phyloP scores from a whole-genome alignment of 2,329 filamentous ascomycete species.

The Trichoderma hamatum region DNA sequence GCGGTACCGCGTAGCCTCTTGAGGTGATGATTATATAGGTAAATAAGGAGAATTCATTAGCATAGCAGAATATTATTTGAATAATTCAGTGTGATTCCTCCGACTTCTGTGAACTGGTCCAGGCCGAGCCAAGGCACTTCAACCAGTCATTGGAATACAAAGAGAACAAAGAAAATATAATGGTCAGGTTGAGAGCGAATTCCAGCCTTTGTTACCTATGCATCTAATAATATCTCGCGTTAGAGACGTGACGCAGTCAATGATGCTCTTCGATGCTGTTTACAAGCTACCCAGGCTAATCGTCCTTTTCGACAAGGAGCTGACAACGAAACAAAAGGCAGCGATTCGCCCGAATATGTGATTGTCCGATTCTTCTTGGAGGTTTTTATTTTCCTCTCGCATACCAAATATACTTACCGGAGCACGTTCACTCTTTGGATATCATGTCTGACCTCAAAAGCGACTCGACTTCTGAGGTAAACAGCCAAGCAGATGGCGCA shows the following conservation, averaged over 20 bases:
- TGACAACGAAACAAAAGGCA: not conserved
- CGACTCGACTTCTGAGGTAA: not conserved
- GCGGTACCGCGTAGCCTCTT: not conserved
- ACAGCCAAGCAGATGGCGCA: not conserved
- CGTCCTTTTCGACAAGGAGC: not conserved
- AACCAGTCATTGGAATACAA: too few relatives aligned
- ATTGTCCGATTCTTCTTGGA: not conserved
- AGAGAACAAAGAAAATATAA: not conserved
- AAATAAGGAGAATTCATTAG: accelerated
- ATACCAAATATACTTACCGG: not conserved
- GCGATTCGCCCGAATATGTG: not conserved
- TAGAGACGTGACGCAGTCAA: not conserved
- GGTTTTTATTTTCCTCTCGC: too few relatives aligned
- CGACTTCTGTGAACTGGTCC: not conserved
- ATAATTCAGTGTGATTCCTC: not conserved
- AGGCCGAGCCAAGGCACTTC: not conserved
- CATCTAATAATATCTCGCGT: not conserved
- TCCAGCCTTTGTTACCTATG: not conserved
- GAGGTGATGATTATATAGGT: not conserved
- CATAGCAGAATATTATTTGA: not conserved
- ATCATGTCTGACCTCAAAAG: not conserved
- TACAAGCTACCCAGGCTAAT: not conserved
- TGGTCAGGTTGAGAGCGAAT: too few relatives aligned
- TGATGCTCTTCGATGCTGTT: not conserved
- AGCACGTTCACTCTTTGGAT: not conserved